Conservation (phyloP, 1,284 basidiomycete species). For the Marasmius sp. region DNA sequence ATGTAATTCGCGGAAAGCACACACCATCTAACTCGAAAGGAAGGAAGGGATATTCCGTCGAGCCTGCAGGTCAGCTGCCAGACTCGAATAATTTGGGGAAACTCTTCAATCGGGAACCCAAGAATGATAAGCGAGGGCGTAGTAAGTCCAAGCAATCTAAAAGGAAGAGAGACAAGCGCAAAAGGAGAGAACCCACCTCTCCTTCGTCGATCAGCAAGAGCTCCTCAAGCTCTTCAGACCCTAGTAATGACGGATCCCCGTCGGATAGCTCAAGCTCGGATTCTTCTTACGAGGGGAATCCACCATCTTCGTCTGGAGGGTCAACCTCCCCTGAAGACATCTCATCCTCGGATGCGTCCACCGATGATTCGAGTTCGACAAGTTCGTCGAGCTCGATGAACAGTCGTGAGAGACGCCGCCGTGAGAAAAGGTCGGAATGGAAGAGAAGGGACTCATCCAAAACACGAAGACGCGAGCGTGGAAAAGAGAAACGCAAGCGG, state of each 20-base stretch:
- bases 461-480: neutral
- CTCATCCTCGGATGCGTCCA: neutral
- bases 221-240: neutral
- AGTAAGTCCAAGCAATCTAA: neutral
- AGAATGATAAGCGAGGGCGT: neutral
- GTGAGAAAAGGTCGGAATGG: neutral
- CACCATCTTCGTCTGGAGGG: too few species aligned
- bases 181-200: neutral
- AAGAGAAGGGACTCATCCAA: neutral
- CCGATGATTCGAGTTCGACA: neutral
- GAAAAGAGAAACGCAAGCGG: too few species aligned
- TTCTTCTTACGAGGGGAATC: too few species aligned
- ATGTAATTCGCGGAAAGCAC: neutral
- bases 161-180: neutral
- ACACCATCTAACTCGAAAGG: neutral
- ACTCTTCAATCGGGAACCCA: neutral
- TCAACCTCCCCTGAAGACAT: neutral
- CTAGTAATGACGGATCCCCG: neutral
- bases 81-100: neutral
- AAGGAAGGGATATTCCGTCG: neutral
- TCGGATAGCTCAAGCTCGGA: neutral
- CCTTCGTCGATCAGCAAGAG: neutral
- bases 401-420: neutral
- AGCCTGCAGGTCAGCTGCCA: neutral
- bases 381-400: neutral